phyloP scores from a whole-genome alignment of 1,284 basidiomycete species.

The Irpex lacteus region DNA sequence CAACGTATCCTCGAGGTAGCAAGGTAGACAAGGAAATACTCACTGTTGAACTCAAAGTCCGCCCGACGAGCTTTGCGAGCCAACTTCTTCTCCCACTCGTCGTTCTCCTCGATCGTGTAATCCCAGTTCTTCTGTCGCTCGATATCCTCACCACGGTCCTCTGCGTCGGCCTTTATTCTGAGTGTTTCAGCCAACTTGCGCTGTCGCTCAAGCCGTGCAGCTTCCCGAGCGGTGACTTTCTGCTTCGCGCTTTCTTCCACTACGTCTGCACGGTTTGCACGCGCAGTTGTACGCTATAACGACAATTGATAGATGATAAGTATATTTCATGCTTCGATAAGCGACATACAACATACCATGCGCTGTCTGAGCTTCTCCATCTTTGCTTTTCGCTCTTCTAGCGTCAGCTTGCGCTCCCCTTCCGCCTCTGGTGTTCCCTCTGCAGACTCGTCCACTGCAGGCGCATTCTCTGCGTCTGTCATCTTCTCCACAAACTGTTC shows the following conservation, averaged over 20 bases:
- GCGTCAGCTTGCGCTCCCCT: slow-evolving; percentile 35
- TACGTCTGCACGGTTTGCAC: slow-evolving; percentile 81
- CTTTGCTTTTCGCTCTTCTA: slow-evolving; percentile 78
- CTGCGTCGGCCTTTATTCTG: slow-evolving; percentile 83
- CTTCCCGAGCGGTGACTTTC: slow-evolving; percentile 74
- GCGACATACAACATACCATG: slow-evolving; percentile 54
- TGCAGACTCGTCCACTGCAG: slow-evolving; percentile 1
- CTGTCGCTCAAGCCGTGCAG: slow-evolving; percentile 81
- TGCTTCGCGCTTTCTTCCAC: slow-evolving; percentile 79
- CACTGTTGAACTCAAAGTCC: slow-evolving; percentile 81
- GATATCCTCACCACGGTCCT: slow-evolving; percentile 78
- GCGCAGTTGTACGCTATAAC: slow-evolving; percentile 67
- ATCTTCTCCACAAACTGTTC: slow-evolving; percentile 30
- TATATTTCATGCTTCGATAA: neutral
- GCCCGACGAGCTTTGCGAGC: slow-evolving; percentile 72
- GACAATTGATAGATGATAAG: neutral
- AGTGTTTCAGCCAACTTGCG: slow-evolving; percentile 87
- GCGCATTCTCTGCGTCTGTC: slow-evolving; percentile 19
- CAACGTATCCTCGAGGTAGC: slow-evolving; percentile 13
- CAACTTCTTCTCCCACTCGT: slow-evolving; percentile 89
- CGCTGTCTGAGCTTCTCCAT: slow-evolving; percentile 71
- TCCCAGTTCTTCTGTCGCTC: slow-evolving; percentile 88
- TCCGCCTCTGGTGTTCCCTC: slow-evolving; percentile 8
- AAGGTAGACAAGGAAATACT: slow-evolving; percentile 20
- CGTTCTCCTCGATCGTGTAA: slow-evolving; percentile 93